These are phyloP conservation scores for Setomelanomma holmii DNA, from an alignment of 2,329 filamentous ascomycete species.

Conservation along the genomic window DNA sequence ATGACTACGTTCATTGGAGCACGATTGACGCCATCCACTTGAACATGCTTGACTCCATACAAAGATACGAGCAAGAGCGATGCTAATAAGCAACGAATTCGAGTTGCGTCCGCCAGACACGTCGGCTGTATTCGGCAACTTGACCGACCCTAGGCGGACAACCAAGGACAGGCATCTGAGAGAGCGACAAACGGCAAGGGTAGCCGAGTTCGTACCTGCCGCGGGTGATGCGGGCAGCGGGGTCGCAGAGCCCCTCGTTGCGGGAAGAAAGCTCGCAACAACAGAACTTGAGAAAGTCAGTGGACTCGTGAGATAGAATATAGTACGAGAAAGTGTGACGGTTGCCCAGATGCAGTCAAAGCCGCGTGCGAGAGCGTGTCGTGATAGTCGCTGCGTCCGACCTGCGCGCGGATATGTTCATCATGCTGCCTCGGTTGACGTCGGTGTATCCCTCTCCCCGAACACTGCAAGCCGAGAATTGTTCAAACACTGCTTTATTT, in stretches of 20 bases:
- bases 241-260: slow-evolving; percentile 9
- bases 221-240: slow-evolving; percentile 16
- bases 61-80: too few relatives aligned
- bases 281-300: not conserved
- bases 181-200: not conserved
- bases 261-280: slow-evolving; percentile 2
- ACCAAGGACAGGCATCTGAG: not conserved
- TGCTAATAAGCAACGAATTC: too few relatives aligned
- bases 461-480: slow-evolving; percentile 34
- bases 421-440: slow-evolving; percentile 38
- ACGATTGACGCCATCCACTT: too few relatives aligned
- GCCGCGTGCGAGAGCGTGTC: not conserved
- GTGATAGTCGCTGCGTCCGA: not conserved
- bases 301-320: not conserved
- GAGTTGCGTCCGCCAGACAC: too few relatives aligned
- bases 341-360: not conserved
- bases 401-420: slow-evolving; percentile 13
- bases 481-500: slow-evolving; percentile 26
- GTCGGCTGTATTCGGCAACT: not conserved
- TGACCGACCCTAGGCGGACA: not conserved
- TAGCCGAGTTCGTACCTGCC: slow-evolving; percentile 1
- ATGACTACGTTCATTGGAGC: too few relatives aligned
- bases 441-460: slow-evolving; percentile 36
- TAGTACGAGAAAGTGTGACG: too few relatives aligned
- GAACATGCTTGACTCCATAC: too few relatives aligned